phyloP scores from a whole-genome alignment of 2,329 filamentous ascomycete species.

The Ascochyta koolunga region DNA sequence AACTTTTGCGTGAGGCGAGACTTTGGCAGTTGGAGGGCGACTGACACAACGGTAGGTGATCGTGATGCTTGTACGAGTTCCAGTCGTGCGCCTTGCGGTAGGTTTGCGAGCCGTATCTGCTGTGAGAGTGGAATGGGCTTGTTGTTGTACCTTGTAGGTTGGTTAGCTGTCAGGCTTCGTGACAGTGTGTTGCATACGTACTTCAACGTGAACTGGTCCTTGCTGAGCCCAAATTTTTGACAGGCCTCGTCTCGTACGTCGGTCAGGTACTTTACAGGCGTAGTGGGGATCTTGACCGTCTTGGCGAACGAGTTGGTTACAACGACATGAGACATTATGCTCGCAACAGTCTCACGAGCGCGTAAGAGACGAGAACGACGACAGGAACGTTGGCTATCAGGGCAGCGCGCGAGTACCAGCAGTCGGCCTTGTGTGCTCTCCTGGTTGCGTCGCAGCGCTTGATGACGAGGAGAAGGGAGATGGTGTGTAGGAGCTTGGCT shows the following conservation, averaged over 20 bases:
- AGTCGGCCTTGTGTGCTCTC: conserved; percentile 32
- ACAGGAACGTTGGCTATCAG: conserved; percentile 36
- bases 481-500: conserved; percentile 40
- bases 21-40: conserved; percentile 84
- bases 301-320: conserved; percentile 82
- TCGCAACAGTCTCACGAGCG: conserved; percentile 39
- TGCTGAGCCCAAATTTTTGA: conserved; percentile 74
- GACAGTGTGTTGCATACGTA: conserved; percentile 48
- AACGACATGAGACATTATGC: conserved; percentile 86
- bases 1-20: conserved; percentile 83
- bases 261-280: conserved; percentile 77
- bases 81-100: conserved; percentile 85
- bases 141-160: conserved; percentile 62
- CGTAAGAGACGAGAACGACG: conserved; percentile 32
- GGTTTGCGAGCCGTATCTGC: conserved; percentile 80
- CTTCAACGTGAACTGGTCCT: conserved; percentile 82
- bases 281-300: conserved; percentile 81
- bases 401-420: conserved; percentile 35
- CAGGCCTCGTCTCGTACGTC: conserved; percentile 90
- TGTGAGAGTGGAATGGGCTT: conserved; percentile 85
- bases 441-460: conserved; percentile 35
- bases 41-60: conserved; percentile 82
- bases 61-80: conserved; percentile 88
- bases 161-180: conserved; percentile 6
- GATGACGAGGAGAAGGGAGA: conserved; percentile 37